phyloP scores from a whole-genome alignment of 1,139 yeast genomes.

The Pichia sp. region DNA sequence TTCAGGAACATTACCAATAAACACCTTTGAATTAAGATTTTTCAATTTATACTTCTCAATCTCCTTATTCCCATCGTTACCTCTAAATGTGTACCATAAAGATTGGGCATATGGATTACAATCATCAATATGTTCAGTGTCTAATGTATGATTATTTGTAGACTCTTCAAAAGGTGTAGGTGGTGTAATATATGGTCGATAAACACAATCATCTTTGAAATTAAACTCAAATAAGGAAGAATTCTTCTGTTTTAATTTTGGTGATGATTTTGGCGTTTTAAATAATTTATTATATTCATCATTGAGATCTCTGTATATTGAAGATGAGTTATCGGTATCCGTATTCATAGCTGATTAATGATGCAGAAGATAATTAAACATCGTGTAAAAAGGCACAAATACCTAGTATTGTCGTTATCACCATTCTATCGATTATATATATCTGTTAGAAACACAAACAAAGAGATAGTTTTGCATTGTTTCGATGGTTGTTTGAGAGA shows the following conservation, averaged over 20 bases:
- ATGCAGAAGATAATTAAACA: no score
- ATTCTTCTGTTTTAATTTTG: no score
- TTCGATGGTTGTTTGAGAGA: neutral
- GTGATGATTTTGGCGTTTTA: no score
- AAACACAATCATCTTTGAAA: conserved; percentile 13
- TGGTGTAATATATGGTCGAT: conserved; percentile 16
- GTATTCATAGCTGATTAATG: no score
- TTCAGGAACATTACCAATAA: neutral
- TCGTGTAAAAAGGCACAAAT: no score
- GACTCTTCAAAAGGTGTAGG: conserved; percentile 15
- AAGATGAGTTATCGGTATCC: conserved; percentile 14
- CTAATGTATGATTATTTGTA: no score
- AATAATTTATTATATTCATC: no score
- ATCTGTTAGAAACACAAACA: no score
- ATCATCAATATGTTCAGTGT: neutral
- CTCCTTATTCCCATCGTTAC: conserved; percentile 23
- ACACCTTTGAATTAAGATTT: neutral
- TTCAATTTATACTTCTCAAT: conserved; percentile 22
- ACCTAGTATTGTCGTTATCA: no score
- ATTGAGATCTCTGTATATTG: conserved; percentile 14
- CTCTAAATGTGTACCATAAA: conserved; percentile 25
- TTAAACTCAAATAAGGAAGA: neutral
- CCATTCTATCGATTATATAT: no score
- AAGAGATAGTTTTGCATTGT: no score
- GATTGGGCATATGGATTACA: conserved; percentile 25